phyloP scores from a whole-genome alignment of 352 stramenopile genomes.

The Phytophthora sp. region DNA sequence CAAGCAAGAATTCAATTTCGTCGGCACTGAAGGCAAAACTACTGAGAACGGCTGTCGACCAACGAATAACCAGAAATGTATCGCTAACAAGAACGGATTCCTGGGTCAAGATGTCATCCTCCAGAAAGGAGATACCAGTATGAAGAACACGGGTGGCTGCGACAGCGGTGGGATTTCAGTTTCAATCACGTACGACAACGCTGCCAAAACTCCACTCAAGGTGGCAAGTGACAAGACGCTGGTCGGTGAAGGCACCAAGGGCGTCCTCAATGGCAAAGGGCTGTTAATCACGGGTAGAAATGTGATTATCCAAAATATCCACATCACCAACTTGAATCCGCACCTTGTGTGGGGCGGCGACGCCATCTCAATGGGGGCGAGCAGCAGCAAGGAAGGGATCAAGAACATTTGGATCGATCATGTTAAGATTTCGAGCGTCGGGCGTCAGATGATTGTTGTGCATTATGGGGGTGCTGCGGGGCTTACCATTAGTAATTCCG shows the following conservation, averaged over 20 bases:
- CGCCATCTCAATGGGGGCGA: conserved; percentile 33
- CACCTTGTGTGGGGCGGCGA: conserved; percentile 49
- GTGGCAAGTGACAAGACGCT: conserved; percentile 54
- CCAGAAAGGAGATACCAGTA: conserved; percentile 52
- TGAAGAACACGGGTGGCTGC: conserved; percentile 59
- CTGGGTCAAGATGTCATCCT: conserved; percentile 64
- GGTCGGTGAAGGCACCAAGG: conserved; percentile 39
- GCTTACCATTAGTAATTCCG: too few relatives aligned
- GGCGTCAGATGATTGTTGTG: not conserved
- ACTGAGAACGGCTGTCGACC: conserved; percentile 58
- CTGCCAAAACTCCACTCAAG: conserved; percentile 32
- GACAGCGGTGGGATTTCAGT: conserved; percentile 41
- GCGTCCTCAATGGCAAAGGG: conserved; percentile 50
- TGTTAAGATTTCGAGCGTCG: not conserved
- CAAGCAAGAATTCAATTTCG: conserved; percentile 57
- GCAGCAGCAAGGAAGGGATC: not conserved
- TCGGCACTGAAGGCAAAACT: conserved; percentile 50
- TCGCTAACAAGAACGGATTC: conserved; percentile 61
- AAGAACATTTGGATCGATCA: not conserved
- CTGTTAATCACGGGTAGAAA: conserved; percentile 45
- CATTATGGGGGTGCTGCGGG: too few relatives aligned
- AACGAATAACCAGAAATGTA: conserved; percentile 45
- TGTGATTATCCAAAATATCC: conserved; percentile 63
- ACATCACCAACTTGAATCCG: conserved; percentile 64
- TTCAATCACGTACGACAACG: conserved; percentile 49